Evolutionary conservation across 228 moss, liverwort and hornwort genomes (phyloP), one percentile per base, ranked within the genome.

Genomic region (Sphagnum magellanicum): DNA sequence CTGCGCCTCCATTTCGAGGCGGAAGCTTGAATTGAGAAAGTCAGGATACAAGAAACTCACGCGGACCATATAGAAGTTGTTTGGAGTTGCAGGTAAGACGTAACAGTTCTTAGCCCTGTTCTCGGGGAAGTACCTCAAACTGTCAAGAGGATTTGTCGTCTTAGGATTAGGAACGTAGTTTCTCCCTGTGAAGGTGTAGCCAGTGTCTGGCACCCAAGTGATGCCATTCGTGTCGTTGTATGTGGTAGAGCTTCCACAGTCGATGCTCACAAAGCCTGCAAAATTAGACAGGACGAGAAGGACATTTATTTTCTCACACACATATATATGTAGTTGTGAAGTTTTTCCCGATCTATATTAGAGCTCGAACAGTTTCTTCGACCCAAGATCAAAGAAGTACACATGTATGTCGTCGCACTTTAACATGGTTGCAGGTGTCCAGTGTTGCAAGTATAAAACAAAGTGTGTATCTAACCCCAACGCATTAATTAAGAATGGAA

Each of bases 191-290:
- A 11, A 74, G 16, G 74, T 74, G 60, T 67, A 79, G 4, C 8
- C 11, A 6, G 16, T 48, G 16, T 85, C 85, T 10, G 85, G 67
- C 50, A 70, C 62, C 85, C 85, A 85, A 0, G 5, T 16, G 13
- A 84, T 76, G 60, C 70, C 5, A 0, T 61, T 15, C 14, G 66
- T 50, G 74, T 78, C 3, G 69, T 17, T 74, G 59, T 72, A 72
- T 0, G 5, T 4, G 49, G 14, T 17, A 15, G 50, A 46, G 6
- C 63, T 63, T 46, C 84, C 84, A 60, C 84, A 85, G 62, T 85
- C 74, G 52, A 81, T 79, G 65, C 81, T 85, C 72, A 84, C 69
- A 32, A 75, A 78, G 13, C 60, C 84, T 76, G 78, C 70, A 11
- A 76, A 13, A 2, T 32, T 32, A 32, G 32, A 32, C 32, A 32